Evolutionary conservation across 129 eudicot genomes (phyloP), one percentile per base, ranked within the genome.

Genomic region (Heracleum sosnowskyi): DNA sequence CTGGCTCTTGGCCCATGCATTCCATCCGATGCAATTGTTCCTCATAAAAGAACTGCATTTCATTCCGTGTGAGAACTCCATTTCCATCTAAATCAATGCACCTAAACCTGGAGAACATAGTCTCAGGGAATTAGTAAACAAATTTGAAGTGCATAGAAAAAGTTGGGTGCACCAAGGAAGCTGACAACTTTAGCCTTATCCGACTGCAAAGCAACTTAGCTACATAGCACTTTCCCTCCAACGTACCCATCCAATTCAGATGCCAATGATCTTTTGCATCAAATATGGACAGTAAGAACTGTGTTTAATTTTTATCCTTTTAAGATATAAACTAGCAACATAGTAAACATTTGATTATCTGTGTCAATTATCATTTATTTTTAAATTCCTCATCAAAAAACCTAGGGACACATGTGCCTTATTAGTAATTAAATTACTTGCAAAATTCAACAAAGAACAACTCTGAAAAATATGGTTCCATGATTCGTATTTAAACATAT

Each of bases 41-140:
- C 79, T 88, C 91, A 45, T 88, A 88, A 80, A 88, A 88, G 79
- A 88, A 88, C 28, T 85, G 91, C 80, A 88, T 76, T 49, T 86
- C 91, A 36, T 88, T 88, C 77, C 89, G 77, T 7, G 89, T 85
- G 71, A 86, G 84, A 80, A 86, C 81, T 40, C 91, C 89, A 28
- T 88, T 88, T 49, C 89, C 91, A 77, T 88, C 91, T 55, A 88
- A 83, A 83, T 88, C 91, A 63, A 88, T 88, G 89, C 91, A 88
- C 75, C 84, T 88, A 82, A 85, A 85, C 91, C 91, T 88, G 55
- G 17, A 78, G 68, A 73, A 74, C 28, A 78, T 17, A 12, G 35
- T 40, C 16, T 15, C 40, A 15, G 6, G 26, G 4, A 39, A 63
- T 42, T 11, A 63, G 74, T 36, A 8, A 20, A 51, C 4, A 31